Evolutionary conservation across 441 rosid species (phyloP).

Genomic region (Aquilaria agallochum): DNA sequence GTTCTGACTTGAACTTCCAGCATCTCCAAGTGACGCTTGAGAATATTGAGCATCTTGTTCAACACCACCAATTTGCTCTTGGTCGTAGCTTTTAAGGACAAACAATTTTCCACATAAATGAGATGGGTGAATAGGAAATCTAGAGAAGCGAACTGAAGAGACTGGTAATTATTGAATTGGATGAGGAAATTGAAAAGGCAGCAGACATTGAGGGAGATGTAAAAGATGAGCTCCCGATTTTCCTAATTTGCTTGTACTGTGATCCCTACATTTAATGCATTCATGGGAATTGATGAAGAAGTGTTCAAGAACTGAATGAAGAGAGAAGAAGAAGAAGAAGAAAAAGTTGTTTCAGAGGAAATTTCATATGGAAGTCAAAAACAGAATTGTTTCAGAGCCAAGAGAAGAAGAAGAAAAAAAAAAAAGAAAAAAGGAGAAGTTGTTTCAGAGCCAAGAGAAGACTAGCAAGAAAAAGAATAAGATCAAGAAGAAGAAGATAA

Average conservation of each 20-base stretch:
- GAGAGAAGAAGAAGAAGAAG: too few species aligned
- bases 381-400: too few species aligned
- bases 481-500: too few species aligned
- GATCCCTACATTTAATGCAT: conserved; percentile 94
- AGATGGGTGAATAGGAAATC: neutral
- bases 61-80: conserved; percentile 72
- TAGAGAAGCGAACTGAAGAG: too few species aligned
- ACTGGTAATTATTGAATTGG: conserved; percentile 60
- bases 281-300: conserved; percentile 50
- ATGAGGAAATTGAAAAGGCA: conserved; percentile 98
- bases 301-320: too few species aligned
- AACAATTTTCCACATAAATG: neutral
- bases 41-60: conserved; percentile 74
- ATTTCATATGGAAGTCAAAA: too few species aligned
- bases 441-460: too few species aligned
- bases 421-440: too few species aligned
- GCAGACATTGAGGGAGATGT: conserved; percentile 92
- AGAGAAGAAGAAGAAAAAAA: too few species aligned
- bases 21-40: conserved; percentile 86
- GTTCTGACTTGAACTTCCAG: conserved; percentile 94
- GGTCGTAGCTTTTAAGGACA: conserved; percentile 61
- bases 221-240: conserved; percentile 94
- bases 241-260: conserved; percentile 99
- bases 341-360: too few species aligned
- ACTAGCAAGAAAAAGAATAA: too few species aligned